Percentiles rank a stretch among this genome's conserved stretches.
Conservation (phyloP, 352 stramenopile genomes). For the Phytophthora brassicae region DNA sequence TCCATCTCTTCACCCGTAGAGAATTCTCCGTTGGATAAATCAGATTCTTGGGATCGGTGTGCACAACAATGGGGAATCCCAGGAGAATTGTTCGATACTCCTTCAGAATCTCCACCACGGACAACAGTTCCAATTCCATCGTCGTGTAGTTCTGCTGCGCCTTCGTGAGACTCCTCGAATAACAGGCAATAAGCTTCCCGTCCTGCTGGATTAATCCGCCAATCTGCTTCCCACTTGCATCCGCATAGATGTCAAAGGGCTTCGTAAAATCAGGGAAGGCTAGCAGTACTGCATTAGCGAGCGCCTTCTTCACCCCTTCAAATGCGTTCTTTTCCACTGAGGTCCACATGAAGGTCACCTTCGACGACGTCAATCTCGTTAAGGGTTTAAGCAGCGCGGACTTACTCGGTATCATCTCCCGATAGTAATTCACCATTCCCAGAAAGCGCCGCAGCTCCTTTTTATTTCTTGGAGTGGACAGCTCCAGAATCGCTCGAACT, state of each 20-base stretch:
- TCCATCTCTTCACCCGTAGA: background rate
- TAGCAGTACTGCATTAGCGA: background rate
- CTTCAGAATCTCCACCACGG: constrained; percentile 2
- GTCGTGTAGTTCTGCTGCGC: constrained; percentile 6
- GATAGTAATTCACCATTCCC: background rate
- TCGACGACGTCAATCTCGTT: background rate
- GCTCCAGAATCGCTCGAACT: background rate
- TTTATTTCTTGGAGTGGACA: background rate
- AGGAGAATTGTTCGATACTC: constrained; percentile 8
- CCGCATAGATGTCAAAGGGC: constrained; percentile 1
- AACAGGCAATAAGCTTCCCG: background rate
- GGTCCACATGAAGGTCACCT: background rate
- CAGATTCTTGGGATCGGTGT: constrained; percentile 5
- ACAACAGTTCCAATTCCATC: constrained; percentile 6
- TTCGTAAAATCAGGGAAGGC: background rate
- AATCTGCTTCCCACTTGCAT: constrained; percentile 1
- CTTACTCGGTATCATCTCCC: background rate
- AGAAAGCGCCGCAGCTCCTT: constrained; percentile 1
- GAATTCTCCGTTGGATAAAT: constrained; percentile 1
- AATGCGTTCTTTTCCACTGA: background rate
- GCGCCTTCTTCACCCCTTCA: background rate
- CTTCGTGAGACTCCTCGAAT: background rate
- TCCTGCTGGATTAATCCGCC: background rate
- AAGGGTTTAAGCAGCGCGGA: background rate
- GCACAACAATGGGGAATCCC: constrained; percentile 1